Conservation (phyloP, 2,329 filamentous ascomycete species). For the Cadophora malorum region DNA sequence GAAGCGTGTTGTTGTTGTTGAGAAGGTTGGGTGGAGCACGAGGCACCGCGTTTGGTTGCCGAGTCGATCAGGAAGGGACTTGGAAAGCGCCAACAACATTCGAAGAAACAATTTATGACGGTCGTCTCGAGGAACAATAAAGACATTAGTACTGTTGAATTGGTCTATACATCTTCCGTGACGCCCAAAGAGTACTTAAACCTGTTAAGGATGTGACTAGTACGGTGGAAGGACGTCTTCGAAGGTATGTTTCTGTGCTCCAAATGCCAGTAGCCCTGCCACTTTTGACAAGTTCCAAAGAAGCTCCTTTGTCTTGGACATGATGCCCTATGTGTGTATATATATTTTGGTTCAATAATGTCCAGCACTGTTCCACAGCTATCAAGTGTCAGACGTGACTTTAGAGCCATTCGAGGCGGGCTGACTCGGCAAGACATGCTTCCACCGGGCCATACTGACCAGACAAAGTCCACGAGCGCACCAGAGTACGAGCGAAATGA, state of each 20-base stretch:
- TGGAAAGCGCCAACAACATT: constrained; percentile 4
- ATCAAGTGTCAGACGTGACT: not conserved
- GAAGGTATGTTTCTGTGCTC: not conserved
- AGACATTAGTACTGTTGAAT: not conserved
- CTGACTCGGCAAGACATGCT: not conserved
- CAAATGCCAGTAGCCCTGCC: not conserved
- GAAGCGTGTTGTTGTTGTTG: not conserved
- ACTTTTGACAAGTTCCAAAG: not conserved
- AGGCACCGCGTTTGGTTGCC: not conserved
- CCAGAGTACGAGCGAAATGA: too few species aligned
- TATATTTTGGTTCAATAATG: not conserved
- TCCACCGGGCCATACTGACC: not conserved
- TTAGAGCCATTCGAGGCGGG: not conserved
- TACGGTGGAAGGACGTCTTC: not conserved
- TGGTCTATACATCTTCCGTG: not conserved
- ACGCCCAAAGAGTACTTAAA: not conserved
- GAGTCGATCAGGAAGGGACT: not conserved
- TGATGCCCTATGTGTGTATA: not conserved
- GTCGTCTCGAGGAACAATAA: not conserved
- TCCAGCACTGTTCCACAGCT: not conserved
- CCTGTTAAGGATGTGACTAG: not conserved
- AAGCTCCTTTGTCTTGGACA: too few species aligned
- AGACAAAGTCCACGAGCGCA: not conserved
- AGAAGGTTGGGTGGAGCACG: not conserved
- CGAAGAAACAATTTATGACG: not conserved